Conservation (phyloP, 805 yeast species). For the Lachancea lanzarotensis region DNA sequence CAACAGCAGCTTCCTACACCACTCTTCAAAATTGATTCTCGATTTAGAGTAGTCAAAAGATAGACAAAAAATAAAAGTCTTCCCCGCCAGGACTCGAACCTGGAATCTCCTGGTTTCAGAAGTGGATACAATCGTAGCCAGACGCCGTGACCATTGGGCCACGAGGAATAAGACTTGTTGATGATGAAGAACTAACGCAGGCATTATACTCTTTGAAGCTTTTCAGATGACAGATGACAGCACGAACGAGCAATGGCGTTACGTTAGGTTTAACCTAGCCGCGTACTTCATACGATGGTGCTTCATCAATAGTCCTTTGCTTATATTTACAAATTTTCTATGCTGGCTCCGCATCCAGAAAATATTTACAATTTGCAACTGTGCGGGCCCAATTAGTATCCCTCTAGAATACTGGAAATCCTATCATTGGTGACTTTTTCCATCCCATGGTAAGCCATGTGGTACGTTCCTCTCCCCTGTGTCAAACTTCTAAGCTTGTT, state of each 20-base stretch:
- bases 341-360: no score
- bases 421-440: slow-evolving; percentile 54
- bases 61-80: slow-evolving; percentile 22
- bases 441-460: slow-evolving; percentile 74
- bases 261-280: no score
- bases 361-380: no score
- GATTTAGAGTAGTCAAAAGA: no score
- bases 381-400: background rate
- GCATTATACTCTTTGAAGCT: background rate
- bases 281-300: no score
- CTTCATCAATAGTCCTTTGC: no score
- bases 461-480: slow-evolving; percentile 80
- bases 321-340: no score
- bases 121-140: slow-evolving; percentile 53
- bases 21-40: no score
- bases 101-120: slow-evolving; percentile 45
- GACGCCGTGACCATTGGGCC: slow-evolving; percentile 75
- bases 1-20: no score
- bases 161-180: slow-evolving; percentile 47
- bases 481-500: slow-evolving; percentile 73
- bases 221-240: background rate
- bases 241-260: no score
- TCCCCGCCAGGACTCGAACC: slow-evolving; percentile 53
- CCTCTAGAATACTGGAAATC: slow-evolving; percentile 30
- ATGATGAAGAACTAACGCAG: background rate